Percentiles rank a stretch among this genome's conserved stretches.
Evolutionary conservation across 2,329 filamentous ascomycete genomes (phyloP).

Genomic region (Colletotrichum siamense): DNA sequence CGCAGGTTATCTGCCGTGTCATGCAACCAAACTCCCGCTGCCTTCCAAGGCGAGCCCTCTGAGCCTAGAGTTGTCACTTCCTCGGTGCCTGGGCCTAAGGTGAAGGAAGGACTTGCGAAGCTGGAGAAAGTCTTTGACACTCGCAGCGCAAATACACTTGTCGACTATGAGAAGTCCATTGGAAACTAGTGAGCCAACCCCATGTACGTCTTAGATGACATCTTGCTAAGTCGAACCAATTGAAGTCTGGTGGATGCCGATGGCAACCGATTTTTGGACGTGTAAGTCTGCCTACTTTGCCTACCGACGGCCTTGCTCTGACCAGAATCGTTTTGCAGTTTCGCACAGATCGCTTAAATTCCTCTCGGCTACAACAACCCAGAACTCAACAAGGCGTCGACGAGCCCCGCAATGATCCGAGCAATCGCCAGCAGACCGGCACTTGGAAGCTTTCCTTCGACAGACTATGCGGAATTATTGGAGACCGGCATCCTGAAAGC

Average conservation of each 20-base stretch:
- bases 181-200: constrained; percentile 73
- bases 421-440: constrained; percentile 89
- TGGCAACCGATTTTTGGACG: constrained; percentile 74
- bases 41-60: background rate
- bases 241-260: constrained; percentile 67
- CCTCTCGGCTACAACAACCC: constrained; percentile 94
- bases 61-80: background rate
- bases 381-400: constrained; percentile 70
- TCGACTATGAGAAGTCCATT: constrained; percentile 74
- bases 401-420: constrained; percentile 78
- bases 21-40: background rate
- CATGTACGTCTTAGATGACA: too few relatives aligned
- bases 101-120: constrained; percentile 71
- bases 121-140: constrained; percentile 85
- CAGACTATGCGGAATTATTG: constrained; percentile 82
- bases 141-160: constrained; percentile 82
- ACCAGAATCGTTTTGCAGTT: constrained; percentile 48
- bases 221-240: too few relatives aligned
- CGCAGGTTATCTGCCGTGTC: background rate
- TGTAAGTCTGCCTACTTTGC: constrained; percentile 48
- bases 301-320: rapidly evolving
- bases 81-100: constrained; percentile 73
- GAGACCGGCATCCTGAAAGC: constrained; percentile 81
- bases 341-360: constrained; percentile 92
- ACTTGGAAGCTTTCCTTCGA: constrained; percentile 87